Percentiles rank a stretch among this genome's conserved stretches.
These are phyloP conservation scores for Teunomyces kruisii DNA, from an alignment of 805 yeast genomes.

Conservation along the genomic window DNA sequence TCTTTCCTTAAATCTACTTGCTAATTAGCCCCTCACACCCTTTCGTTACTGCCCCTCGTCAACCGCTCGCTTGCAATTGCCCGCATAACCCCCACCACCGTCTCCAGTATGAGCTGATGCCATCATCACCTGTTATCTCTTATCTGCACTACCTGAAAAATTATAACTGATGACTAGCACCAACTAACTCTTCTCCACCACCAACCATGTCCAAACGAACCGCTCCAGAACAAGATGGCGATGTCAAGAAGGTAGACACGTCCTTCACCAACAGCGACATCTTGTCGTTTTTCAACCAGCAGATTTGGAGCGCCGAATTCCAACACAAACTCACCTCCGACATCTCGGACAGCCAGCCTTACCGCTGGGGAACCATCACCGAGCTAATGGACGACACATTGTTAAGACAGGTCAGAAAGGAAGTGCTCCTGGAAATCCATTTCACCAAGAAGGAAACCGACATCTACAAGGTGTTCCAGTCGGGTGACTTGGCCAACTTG, in stretches of 20 bases:
- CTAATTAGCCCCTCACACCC: too few species aligned
- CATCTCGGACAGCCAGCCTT: slow-evolving; percentile 68
- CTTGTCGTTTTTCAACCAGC: slow-evolving; percentile 37
- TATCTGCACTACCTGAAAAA: slow-evolving; percentile 4
- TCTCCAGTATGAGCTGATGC: not conserved
- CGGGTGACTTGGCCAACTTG: slow-evolving; percentile 88
- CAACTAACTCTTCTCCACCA: not conserved
- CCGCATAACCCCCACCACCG: not conserved
- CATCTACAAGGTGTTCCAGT: slow-evolving; percentile 87
- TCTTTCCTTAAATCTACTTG: too few species aligned
- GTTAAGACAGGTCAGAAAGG: slow-evolving; percentile 76
- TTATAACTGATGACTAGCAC: not conserved
- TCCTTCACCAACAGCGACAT: slow-evolving; percentile 2
- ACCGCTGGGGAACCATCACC: slow-evolving; percentile 83
- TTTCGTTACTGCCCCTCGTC: not conserved
- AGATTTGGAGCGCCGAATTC: slow-evolving; percentile 47
- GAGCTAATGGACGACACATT: slow-evolving; percentile 74
- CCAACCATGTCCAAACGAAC: slow-evolving; percentile 6
- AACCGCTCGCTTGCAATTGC: not conserved
- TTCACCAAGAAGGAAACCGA: slow-evolving; percentile 97
- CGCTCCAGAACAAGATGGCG: not conserved
- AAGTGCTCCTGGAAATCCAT: slow-evolving; percentile 77
- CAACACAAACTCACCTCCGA: slow-evolving; percentile 38
- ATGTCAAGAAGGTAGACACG: slow-evolving; percentile 4
- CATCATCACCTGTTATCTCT: not conserved